Conservation (phyloP, 805 yeast genomes). For the Pichia thaimueangensis region DNA sequence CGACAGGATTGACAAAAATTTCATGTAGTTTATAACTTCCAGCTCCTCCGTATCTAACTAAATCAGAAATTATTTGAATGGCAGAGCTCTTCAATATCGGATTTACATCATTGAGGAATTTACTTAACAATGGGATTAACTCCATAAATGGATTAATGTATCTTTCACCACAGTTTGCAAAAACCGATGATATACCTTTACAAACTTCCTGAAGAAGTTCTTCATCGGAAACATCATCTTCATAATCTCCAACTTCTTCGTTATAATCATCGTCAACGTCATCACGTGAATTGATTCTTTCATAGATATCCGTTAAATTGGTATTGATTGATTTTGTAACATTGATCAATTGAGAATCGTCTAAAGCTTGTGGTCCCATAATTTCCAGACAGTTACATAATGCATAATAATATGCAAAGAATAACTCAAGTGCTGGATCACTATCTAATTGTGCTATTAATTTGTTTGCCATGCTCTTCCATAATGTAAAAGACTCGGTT, state of each 20-base stretch:
- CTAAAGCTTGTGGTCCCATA: conserved; percentile 59
- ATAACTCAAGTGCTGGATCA: conserved; percentile 80
- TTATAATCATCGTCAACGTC: conserved; percentile 77
- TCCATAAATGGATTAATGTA: conserved; percentile 62
- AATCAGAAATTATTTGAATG: conserved; percentile 70
- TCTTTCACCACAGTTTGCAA: conserved; percentile 51
- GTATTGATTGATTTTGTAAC: conserved; percentile 55
- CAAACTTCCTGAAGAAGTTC: conserved; percentile 83
- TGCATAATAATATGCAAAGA: conserved; percentile 71
- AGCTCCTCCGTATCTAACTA: conserved; percentile 74
- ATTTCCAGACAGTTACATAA: conserved; percentile 59
- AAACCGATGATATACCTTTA: conserved; percentile 62
- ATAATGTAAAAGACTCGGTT: conserved; percentile 55
- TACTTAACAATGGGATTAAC: conserved; percentile 55
- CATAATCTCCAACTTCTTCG: conserved; percentile 80
- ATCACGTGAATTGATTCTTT: conserved; percentile 67
- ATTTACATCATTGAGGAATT: conserved; percentile 59
- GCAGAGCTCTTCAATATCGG: conserved; percentile 71
- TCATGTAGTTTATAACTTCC: conserved; percentile 59
- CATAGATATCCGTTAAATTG: conserved; percentile 60
- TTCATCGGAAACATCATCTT: conserved; percentile 82
- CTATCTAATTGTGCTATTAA: conserved; percentile 59
- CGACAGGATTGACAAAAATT: conserved; percentile 54
- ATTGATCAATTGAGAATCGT: conserved; percentile 45
- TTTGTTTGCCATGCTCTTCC: conserved; percentile 65